Conservation (phyloP, 1,139 yeast genomes). For the Meyerozyma athensensis region DNA sequence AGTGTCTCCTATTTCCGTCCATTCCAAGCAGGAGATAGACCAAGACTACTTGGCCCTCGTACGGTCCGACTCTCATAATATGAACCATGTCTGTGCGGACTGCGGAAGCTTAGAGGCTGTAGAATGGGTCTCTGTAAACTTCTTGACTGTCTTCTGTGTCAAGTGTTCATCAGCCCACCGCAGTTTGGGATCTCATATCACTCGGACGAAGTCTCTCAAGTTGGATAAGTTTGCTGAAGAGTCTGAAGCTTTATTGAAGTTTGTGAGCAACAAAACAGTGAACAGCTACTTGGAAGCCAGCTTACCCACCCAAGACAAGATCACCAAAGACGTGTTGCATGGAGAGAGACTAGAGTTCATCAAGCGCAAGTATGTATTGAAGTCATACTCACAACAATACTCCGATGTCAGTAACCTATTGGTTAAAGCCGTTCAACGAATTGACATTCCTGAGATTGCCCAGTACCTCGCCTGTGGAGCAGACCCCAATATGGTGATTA, state of each 20-base stretch:
- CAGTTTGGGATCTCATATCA: slow-evolving; percentile 47
- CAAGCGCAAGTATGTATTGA: slow-evolving; percentile 44
- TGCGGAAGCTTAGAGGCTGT: slow-evolving; percentile 64
- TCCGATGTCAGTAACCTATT: slow-evolving; percentile 24
- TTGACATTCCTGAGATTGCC: slow-evolving; percentile 44
- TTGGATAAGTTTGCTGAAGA: slow-evolving; percentile 47
- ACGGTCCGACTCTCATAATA: slow-evolving; percentile 41
- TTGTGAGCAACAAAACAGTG: slow-evolving; percentile 35
- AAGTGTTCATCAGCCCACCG: slow-evolving; percentile 69
- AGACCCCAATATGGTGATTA: slow-evolving; percentile 36
- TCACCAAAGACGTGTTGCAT: slow-evolving; percentile 21
- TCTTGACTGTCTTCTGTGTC: slow-evolving; percentile 70
- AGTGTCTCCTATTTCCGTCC: slow-evolving; percentile 32
- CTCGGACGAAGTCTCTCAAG: slow-evolving; percentile 47
- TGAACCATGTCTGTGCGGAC: slow-evolving; percentile 71
- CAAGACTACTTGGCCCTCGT: slow-evolving; percentile 40
- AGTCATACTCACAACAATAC: slow-evolving; percentile 27
- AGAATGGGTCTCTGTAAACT: slow-evolving; percentile 85
- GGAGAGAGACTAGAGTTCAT: slow-evolving; percentile 42
- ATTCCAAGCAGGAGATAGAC: slow-evolving; percentile 13
- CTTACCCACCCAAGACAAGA: slow-evolving; percentile 25
- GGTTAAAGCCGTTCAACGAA: slow-evolving; percentile 46
- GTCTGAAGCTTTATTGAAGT: slow-evolving; percentile 32
- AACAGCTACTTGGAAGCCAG: slow-evolving; percentile 36
- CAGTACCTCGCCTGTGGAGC: slow-evolving; percentile 48